phyloP scores from a whole-genome alignment of 345 rosid genomes.

The Trapa bicornis region DNA sequence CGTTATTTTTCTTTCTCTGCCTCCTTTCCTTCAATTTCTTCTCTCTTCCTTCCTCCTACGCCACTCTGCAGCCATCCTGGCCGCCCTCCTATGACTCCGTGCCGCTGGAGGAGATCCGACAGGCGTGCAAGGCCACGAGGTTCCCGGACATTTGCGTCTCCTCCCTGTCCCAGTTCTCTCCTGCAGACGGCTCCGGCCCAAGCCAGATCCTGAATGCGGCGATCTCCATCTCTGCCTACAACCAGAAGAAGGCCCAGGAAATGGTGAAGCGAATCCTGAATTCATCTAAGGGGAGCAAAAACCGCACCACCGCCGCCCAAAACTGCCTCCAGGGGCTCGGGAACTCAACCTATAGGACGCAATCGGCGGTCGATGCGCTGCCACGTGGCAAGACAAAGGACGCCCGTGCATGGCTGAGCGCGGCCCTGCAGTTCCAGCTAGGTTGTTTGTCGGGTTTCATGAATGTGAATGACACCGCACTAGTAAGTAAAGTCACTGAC shows the following conservation, averaged over 20 bases:
- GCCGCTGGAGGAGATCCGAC: slow-evolving; percentile 12
- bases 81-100: neutral
- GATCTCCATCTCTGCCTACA: slow-evolving; percentile 18
- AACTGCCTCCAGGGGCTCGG: slow-evolving; percentile 24
- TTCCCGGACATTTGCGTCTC: slow-evolving; percentile 28
- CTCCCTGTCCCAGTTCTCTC: slow-evolving; percentile 3
- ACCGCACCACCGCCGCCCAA: slow-evolving; percentile 24
- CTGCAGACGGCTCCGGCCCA: slow-evolving; percentile 10
- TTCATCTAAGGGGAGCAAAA: slow-evolving; percentile 16
- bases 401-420: slow-evolving; percentile 36
- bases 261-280: slow-evolving; percentile 23
- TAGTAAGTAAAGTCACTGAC: neutral
- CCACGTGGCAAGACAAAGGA: slow-evolving; percentile 23
- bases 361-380: slow-evolving; percentile 13
- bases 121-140: slow-evolving; percentile 29
- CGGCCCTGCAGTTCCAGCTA: slow-evolving; percentile 30
- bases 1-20: slow-evolving; percentile 14
- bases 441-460: slow-evolving; percentile 31
- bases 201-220: slow-evolving; percentile 27
- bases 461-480: slow-evolving; percentile 31
- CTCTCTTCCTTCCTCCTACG: neutral
- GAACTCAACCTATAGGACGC: slow-evolving; percentile 19
- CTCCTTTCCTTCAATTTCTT: slow-evolving; percentile 1
- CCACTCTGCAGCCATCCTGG: neutral
- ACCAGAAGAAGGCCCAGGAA: slow-evolving; percentile 19